Base-by-base conservation (phyloP, 2,329 filamentous ascomycete species). In the Plectosphaerella sp. region DNA sequence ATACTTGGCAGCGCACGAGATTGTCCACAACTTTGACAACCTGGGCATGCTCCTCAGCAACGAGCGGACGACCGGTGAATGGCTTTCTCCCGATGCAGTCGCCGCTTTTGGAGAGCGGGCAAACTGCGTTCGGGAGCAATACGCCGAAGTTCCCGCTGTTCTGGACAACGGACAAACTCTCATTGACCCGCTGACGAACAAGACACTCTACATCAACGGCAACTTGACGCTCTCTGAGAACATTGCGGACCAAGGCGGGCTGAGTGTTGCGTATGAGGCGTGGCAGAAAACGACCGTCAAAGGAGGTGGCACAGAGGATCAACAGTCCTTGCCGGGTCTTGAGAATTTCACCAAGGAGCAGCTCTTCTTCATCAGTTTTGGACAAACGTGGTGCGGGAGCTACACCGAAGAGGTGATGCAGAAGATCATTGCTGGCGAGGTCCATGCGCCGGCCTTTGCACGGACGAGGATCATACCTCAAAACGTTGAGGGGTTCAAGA, bases 11-110 rank as follows among this genome's bases (percentile, higher is more conserved):
- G 86, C 84, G 4, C 86, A 89, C 61, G 86, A 89, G 63, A 74
- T 89, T 8, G 85, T 82, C 2, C 86, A 89, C 56, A 85, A 82
- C 15, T 88, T 89, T 59, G 86, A 89, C 63, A 83, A 78, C 16
- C 7, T 43, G n/a, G 41, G 41, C 41, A 43, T 43, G 41, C 41
- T 20, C 41, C 18, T 43, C 41, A 20, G 6, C 39, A 79, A 74
- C 0, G 86, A 86, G 11, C 75, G 82, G 22, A 77, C 83, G 57
- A 88, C 82, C 57, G 83, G 88, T 58, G 72, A 83, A 77, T 43
- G 85, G 83, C 16, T 85, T 83, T 58, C 80, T 10, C 70, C 83
- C 11, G 63, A 70, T 39, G 88, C 83, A 3, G 71, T 83, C 3
- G 62, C 73, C 4, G 79, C 71, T 2, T 89, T 88, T 61, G 67